Evolutionary conservation across 768 basidiomycete species (phyloP).

Genomic region (Suillus cothurnatus): DNA sequence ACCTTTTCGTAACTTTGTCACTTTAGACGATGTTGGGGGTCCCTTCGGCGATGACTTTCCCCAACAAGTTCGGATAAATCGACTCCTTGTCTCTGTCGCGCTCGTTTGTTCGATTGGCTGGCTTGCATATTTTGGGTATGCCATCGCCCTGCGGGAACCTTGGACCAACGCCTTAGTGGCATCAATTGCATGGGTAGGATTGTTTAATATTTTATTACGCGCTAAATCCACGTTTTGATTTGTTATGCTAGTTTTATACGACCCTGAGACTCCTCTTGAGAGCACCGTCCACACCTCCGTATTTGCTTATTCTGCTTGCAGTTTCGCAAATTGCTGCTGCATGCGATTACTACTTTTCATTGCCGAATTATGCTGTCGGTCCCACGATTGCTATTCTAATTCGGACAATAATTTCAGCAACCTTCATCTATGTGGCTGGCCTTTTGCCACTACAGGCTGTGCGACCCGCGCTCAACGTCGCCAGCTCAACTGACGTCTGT

Average conservation of each 20-base stretch:
- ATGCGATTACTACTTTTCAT: slow-evolving; percentile 38
- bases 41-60: slow-evolving; percentile 19
- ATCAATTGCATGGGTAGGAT: slow-evolving; percentile 53
- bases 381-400: slow-evolving; percentile 27
- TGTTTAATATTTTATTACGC: slow-evolving; percentile 7
- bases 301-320: slow-evolving; percentile 47
- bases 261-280: slow-evolving; percentile 39
- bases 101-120: slow-evolving; percentile 43
- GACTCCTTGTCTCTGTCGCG: slow-evolving; percentile 40
- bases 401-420: slow-evolving; percentile 36
- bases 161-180: slow-evolving; percentile 34
- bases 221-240: slow-evolving; percentile 12
- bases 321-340: slow-evolving; percentile 38
- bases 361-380: slow-evolving; percentile 19
- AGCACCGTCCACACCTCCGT: slow-evolving; percentile 55
- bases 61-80: slow-evolving; percentile 30
- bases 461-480: slow-evolving; percentile 51
- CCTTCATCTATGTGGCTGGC: slow-evolving; percentile 55
- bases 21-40: slow-evolving; percentile 51
- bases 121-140: slow-evolving; percentile 45
- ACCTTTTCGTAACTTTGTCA: slow-evolving; percentile 57
- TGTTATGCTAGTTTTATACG: slow-evolving; percentile 43
- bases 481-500: slow-evolving; percentile 46
- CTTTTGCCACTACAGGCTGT: slow-evolving; percentile 53
- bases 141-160: slow-evolving; percentile 28